Evolutionary conservation across 2,329 filamentous ascomycete species (phyloP), one percentile per base, ranked within the genome.

Genomic region (Aureobasidium sp.): DNA sequence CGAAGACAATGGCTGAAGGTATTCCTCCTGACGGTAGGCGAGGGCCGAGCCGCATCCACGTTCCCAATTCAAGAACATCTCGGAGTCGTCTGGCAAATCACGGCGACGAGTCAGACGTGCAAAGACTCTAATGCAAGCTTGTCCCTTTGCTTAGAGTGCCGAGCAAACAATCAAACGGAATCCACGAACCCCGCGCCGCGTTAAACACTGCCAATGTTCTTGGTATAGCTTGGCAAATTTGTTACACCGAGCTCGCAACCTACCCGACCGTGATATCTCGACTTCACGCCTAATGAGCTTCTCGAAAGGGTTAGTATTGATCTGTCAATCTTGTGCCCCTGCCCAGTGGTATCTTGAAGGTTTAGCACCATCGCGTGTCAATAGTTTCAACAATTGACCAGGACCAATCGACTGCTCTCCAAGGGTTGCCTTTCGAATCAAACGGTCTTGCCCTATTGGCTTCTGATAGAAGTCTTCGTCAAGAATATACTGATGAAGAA

Each of bases 181-280:
- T 16, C 27, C 14, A 25, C 21, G 36, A 39, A 34, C 55, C 44
- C 55, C 55, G 55, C 55, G 44, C 44, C 41, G 44, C 30, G 21
- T 42, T 29, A 44, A 45, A 44, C 8, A 21, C 1, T 49, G 55
- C 55, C 55, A 59, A 59, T 59, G 55, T 41, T 59, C 55, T 59
- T 59, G 55, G 55, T 59, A 49, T 49, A 59, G 55, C 55, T 59
- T 59, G 55, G 55, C 55, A 49, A 32, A 21, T 47, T 9, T 49
- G 44, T 21, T 41, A 47, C 47, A 41, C 55, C 44, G 29, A 39
- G 25, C 55, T 48, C 55, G 44, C 44, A 48, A 36, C 14, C 16
- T 59, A 16, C n/a, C 34, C 29, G 55, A 59, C 27, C 25, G 27
- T 34, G 32, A 16, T 36, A 25, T 59, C 25, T 36, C 34, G 10